Evolutionary conservation across 306 rosid species (phyloP), one percentile per base, ranked within the genome.

Genomic region (Vigna hirtella): DNA sequence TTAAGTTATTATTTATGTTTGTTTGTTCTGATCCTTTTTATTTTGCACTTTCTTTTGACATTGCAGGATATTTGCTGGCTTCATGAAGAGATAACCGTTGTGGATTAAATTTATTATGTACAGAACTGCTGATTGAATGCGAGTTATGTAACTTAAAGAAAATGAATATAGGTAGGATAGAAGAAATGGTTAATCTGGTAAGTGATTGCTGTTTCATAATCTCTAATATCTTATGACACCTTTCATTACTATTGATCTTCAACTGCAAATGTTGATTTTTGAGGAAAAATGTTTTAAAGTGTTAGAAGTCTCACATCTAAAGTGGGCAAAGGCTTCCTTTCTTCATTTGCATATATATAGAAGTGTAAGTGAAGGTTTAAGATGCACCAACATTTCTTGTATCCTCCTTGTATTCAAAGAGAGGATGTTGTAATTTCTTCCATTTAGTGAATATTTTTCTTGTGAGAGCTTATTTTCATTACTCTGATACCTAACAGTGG

Each of bases 61-160:
- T 76, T 66, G 68, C 81, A 86, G 89, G 77, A 72, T 68, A 79
- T 86, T 28, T 18, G 4, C 48, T 86, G 89, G 89, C 6, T 79
- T 83, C 59, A 59, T 18, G 84, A 82, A 72, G 85, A 86, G 77
- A 30, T 30, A 51, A 58, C 82, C 5, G 0, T 38, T 26, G 4
- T n/a, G 48, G 61, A 63, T 57, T 51, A 82, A 63, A 64, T 63
- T 75, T 70, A 65, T 82, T 77, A 14, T 30, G 77, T 56, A 43
- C 68, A 55, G 53, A 66, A 43, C 52, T 11, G 6, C 36, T 20
- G 74, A 61, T 72, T 72, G 52, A 63, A 67, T 59, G 61, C 6
- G 53, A 66, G 53, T 66, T 12, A 20, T 42, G 42, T 63, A 49
- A 79, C 56, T 3, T 51, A 68, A 26, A 78, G 81, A 77, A 63